Evolutionary conservation across 345 rosid genomes (phyloP).

Genomic region (Eutrema yunnanense): DNA sequence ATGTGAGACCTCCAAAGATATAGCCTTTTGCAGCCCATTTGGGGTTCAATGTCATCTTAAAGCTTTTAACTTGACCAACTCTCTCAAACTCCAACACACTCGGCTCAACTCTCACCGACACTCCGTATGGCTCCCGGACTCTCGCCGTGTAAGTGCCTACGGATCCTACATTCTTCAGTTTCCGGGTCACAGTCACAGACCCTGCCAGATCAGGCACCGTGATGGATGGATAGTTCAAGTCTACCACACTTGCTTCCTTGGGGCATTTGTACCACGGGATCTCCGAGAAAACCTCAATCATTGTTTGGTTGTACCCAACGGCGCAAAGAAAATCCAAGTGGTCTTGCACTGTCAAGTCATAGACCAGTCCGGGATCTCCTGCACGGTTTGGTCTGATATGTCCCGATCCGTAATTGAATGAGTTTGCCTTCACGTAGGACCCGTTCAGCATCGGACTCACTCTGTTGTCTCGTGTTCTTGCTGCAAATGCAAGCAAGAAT

Average conservation of each 20-base stretch:
- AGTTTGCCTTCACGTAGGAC: background rate
- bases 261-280: background rate
- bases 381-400: slow-evolving; percentile 15
- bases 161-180: slow-evolving; percentile 19
- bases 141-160: slow-evolving; percentile 27
- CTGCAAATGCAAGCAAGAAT: background rate
- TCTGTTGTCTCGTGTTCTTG: slow-evolving; percentile 16
- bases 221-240: slow-evolving; percentile 15
- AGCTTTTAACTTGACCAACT: slow-evolving; percentile 50
- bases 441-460: slow-evolving; percentile 4
- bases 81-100: slow-evolving; percentile 32
- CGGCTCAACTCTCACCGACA: slow-evolving; percentile 46
- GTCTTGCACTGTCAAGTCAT: slow-evolving; percentile 9
- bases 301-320: slow-evolving; percentile 12
- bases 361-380: slow-evolving; percentile 1
- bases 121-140: slow-evolving; percentile 35
- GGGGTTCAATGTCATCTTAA: slow-evolving; percentile 39
- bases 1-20: slow-evolving; percentile 42
- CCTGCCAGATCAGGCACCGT: background rate
- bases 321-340: slow-evolving; percentile 16
- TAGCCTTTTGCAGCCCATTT: slow-evolving; percentile 8
- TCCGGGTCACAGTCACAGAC: background rate
- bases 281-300: background rate
- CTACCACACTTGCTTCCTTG: background rate
- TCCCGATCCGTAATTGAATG: slow-evolving; percentile 20